Conservation (phyloP, 2,329 filamentous ascomycete genomes). For the Colletotrichum tanaceti region DNA sequence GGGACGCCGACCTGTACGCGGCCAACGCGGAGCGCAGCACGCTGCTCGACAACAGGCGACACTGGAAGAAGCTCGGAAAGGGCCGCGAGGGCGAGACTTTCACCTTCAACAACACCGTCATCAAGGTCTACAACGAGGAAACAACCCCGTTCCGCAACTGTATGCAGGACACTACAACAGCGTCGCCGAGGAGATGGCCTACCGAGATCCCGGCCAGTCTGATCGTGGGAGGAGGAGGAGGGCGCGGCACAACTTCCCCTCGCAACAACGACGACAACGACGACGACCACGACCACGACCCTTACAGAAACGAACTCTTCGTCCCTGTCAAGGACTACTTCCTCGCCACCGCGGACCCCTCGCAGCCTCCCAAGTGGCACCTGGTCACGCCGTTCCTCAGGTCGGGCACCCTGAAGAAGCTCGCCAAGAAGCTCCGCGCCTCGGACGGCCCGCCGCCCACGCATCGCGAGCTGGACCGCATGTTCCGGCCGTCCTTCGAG, state of each 20-base stretch:
- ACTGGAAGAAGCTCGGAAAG: slow-evolving; percentile 47
- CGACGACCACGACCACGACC: slow-evolving; percentile 19
- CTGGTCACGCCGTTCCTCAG: slow-evolving; percentile 46
- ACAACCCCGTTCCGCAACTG: slow-evolving; percentile 50
- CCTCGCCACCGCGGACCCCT: slow-evolving; percentile 40
- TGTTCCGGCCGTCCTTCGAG: slow-evolving; percentile 48
- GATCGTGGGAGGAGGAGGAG: slow-evolving; percentile 44
- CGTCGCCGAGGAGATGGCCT: slow-evolving; percentile 45
- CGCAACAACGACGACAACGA: too few species aligned
- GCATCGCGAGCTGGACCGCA: slow-evolving; percentile 46
- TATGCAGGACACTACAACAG: slow-evolving; percentile 38
- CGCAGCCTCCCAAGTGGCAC: slow-evolving; percentile 44
- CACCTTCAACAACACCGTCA: slow-evolving; percentile 45
- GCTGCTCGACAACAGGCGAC: slow-evolving; percentile 41
- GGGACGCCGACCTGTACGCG: slow-evolving; percentile 1
- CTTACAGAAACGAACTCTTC: slow-evolving; percentile 42
- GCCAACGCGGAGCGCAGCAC: slow-evolving; percentile 14
- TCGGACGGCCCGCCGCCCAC: slow-evolving; percentile 36
- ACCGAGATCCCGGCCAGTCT: slow-evolving; percentile 49
- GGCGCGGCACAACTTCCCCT: too few species aligned
- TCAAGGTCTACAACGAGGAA: slow-evolving; percentile 47
- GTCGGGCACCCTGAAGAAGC: slow-evolving; percentile 45
- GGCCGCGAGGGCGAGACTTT: slow-evolving; percentile 49
- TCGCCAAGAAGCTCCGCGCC: slow-evolving; percentile 43
- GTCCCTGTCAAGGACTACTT: slow-evolving; percentile 49